Evolutionary conservation across 108 stramenopile species (phyloP).

Genomic region (Asterionellopsis glacialis): DNA sequence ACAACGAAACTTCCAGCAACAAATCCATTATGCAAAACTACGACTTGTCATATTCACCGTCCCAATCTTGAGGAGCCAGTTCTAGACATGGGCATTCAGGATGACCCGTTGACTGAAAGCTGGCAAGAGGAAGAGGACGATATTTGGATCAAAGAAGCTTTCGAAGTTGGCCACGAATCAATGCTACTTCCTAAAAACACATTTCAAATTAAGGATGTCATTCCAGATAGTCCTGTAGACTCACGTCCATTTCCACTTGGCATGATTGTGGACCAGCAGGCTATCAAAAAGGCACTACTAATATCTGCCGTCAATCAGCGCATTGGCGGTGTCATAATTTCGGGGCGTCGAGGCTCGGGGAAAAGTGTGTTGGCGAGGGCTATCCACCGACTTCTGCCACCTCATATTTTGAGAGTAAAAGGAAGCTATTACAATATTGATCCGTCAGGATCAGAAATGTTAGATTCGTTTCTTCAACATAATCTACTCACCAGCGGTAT

Average conservation of each 20-base stretch:
- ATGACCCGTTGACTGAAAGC: too few relatives aligned
- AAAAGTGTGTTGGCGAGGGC: constrained; percentile 65
- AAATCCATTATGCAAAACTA: too few relatives aligned
- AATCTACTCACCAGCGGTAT: constrained; percentile 26
- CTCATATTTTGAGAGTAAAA: constrained; percentile 33
- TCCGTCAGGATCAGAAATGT: constrained; percentile 28
- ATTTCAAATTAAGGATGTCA: too few relatives aligned
- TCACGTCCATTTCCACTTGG: constrained; percentile 42
- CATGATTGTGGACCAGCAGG: constrained; percentile 63
- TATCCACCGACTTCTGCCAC: constrained; percentile 48
- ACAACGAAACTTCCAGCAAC: too few relatives aligned
- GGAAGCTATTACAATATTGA: constrained; percentile 56
- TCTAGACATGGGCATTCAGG: too few relatives aligned
- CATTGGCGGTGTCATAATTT: constrained; percentile 62
- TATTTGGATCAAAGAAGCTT: too few relatives aligned
- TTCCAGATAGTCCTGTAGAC: too few relatives aligned
- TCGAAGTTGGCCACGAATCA: too few relatives aligned
- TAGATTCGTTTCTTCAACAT: constrained; percentile 45
- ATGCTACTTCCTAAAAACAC: too few relatives aligned
- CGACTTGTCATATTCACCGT: too few relatives aligned
- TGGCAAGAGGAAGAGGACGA: too few relatives aligned
- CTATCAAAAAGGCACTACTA: constrained; percentile 59
- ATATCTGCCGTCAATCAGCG: constrained; percentile 55
- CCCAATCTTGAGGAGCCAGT: too few relatives aligned
- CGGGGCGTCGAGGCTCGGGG: constrained; percentile 63